Base-by-base conservation (phyloP, 2,329 filamentous ascomycete species). In the Biscogniauxia marginata region DNA sequence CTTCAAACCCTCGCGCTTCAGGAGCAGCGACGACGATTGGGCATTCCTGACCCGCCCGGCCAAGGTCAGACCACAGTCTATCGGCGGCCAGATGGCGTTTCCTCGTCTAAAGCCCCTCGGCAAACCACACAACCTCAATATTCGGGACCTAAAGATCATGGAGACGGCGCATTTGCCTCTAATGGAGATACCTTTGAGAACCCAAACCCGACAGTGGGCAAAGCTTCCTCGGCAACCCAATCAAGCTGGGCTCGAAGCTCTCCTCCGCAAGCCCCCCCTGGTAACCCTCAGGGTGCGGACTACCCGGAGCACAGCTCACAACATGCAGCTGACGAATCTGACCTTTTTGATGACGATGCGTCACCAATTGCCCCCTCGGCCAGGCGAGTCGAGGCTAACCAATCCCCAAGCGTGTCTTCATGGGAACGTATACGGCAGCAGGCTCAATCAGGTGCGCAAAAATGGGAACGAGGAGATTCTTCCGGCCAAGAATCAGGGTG, bases 341-440 rank as follows among this genome's bases (percentile, higher is more conserved):
- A 62, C 44, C 54, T 64, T 7, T 66, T 70, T 22, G 69, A 64
- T 8, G 64, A 79, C 39, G 76, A 79, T 54, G 76, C 74, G 39
- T 80, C 79, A 1, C 78, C 79, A 21, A 61, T 78, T 9, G 68
- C 77, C 7, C 46, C 70, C 16, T 65, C 74, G 7, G 55, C 67
- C 11, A 67, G 63, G 24, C 57, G 51, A 30, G 53, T 58, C 8
- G 63, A 67, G 20, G 39, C 50, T 45, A 60, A 63, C 19, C 64
- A 68, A 50, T 24, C 52, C 8, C 54, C 34, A 34, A 49, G 58
- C 18, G 21, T 55, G 23, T 79, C 76, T 4, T 58, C 77, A 3
- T 81, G 78, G 78, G 77, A 79, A 23, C 74, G 76, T 23, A 54
- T 81, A 34, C 74, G 78, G 39, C 71, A 75, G 48, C 71, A 77